Base-by-base conservation (phyloP, 2,329 filamentous ascomycete species). In the Dothideomycetidae sp. region DNA sequence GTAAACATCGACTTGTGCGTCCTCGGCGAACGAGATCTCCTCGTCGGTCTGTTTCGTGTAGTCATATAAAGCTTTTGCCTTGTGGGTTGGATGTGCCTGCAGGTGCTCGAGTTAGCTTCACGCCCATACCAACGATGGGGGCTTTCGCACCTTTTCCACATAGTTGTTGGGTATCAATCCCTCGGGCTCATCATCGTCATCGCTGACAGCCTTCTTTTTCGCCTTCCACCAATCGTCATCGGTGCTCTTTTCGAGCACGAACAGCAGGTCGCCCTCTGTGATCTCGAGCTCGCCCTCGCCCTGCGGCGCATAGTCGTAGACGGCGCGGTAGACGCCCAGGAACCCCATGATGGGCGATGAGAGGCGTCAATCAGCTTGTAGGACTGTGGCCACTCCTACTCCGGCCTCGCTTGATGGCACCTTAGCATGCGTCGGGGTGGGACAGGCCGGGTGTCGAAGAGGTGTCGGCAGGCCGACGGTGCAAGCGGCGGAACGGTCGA, bases 11-110 rank as follows among this genome's bases (percentile, higher is more conserved):
- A 98, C 70, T 31, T 74, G 62, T 29, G 80, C 77, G 54, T 93
- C 86, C 63, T 98, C 90, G 33, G 82, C 73, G 55, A 98, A 96
- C 15, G 88, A 96, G 7, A 98, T 68, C 61, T 98, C 90, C 60
- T 98, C 90, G 54, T 98, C 90, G 15, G 90, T 98, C 63, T 98
- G 90, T 50, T 88, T 75, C 35, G 82, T 82, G 58, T 98, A 98
- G 58, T 98, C 90, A 65, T 88, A 98, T n/a, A 96, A 72, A n/a
- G 90, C 83, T 57, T 80, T 85, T 34, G 88, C 90, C 48, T 78
- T 70, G 44, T 73, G 66, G 44, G 73, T 59, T 15, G 81, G 72
- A 50, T 70, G 63, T 41, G 78, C 78, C 76, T 83, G 48, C 37
- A n/a, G n/a, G n/a, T n/a, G n/a, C n/a, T 31, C 18, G 31, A 43